phyloP scores from a whole-genome alignment of 176 grass and related monocot genomes.

The Dendrocalamus sinicus region DNA sequence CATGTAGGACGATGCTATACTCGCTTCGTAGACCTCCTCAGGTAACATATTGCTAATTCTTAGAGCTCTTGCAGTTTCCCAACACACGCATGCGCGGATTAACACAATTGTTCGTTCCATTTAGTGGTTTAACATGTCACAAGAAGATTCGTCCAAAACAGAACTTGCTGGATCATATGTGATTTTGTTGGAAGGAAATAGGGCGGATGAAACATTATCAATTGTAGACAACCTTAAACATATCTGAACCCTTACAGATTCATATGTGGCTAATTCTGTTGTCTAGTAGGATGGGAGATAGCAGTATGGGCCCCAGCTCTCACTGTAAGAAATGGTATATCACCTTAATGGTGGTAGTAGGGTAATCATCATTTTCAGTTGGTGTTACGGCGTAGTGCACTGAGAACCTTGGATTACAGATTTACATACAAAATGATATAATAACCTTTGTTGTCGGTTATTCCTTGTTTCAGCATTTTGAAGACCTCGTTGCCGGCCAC shows the following conservation, averaged over 20 bases:
- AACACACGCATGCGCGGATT: background rate
- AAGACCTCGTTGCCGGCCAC: slow-evolving; percentile 74
- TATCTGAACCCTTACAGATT: background rate
- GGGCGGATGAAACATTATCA: background rate
- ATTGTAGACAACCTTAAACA: background rate
- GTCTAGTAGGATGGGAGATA: background rate
- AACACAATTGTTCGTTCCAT: background rate
- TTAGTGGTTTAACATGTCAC: background rate
- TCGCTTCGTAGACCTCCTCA: slow-evolving; percentile 72
- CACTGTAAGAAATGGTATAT: background rate
- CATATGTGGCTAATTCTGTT: background rate
- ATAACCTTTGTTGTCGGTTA: slow-evolving; percentile 16
- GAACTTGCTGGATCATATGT: background rate
- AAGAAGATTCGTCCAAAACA: background rate
- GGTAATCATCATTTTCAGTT: slow-evolving; percentile 1
- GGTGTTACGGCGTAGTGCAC: background rate
- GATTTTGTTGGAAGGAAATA: background rate
- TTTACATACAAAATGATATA: background rate
- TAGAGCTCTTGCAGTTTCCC: background rate
- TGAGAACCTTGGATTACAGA: slow-evolving; percentile 4
- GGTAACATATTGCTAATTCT: slow-evolving; percentile 55
- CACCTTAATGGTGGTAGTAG: slow-evolving; percentile 11
- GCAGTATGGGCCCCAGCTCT: background rate
- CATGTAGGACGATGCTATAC: slow-evolving; percentile 92
- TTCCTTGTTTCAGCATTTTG: slow-evolving; percentile 80